These are phyloP conservation scores for Meyerozyma carpophila DNA, from an alignment of 1,139 yeast genomes.

Conservation along the genomic window DNA sequence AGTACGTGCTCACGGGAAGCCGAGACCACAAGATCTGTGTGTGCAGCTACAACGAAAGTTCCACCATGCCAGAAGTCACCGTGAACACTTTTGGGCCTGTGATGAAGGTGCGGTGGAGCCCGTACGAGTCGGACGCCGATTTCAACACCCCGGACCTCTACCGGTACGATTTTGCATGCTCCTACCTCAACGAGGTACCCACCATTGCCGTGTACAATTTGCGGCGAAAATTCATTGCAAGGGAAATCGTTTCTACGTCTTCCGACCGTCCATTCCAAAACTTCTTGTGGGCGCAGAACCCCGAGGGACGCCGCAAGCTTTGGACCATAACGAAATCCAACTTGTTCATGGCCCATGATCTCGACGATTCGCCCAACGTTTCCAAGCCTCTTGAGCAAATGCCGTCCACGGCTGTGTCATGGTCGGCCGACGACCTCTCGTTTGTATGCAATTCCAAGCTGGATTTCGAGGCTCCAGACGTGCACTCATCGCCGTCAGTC, in stretches of 20 bases:
- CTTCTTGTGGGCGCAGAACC: slow-evolving; percentile 37
- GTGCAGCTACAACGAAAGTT: slow-evolving; percentile 54
- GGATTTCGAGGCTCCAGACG: slow-evolving; percentile 26
- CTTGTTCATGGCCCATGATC: slow-evolving; percentile 49
- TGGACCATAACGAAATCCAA: slow-evolving; percentile 46
- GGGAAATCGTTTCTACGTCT: slow-evolving; percentile 54
- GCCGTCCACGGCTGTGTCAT: slow-evolving; percentile 47
- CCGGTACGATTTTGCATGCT: slow-evolving; percentile 68
- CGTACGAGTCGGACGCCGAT: slow-evolving; percentile 14
- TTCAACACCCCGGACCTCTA: slow-evolving; percentile 17
- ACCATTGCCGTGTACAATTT: slow-evolving; percentile 70
- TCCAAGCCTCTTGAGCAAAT: slow-evolving; percentile 50
- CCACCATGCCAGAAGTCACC: slow-evolving; percentile 58
- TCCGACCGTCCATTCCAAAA: slow-evolving; percentile 42
- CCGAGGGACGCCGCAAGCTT: slow-evolving; percentile 18
- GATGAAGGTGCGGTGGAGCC: slow-evolving; percentile 66
- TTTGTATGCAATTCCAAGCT: slow-evolving; percentile 48
- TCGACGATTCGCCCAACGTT: slow-evolving; percentile 36
- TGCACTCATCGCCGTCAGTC: slow-evolving; percentile 21
- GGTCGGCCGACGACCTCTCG: slow-evolving; percentile 45
- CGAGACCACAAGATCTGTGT: slow-evolving; percentile 80
- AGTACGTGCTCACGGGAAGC: slow-evolving; percentile 87
- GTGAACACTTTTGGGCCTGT: slow-evolving; percentile 76
- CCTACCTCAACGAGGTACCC: slow-evolving; percentile 73
- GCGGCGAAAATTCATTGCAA: slow-evolving; percentile 70